These are phyloP conservation scores for Apiotrichum montevideense DNA, from an alignment of 1,284 basidiomycete species.

Conservation along the genomic window DNA sequence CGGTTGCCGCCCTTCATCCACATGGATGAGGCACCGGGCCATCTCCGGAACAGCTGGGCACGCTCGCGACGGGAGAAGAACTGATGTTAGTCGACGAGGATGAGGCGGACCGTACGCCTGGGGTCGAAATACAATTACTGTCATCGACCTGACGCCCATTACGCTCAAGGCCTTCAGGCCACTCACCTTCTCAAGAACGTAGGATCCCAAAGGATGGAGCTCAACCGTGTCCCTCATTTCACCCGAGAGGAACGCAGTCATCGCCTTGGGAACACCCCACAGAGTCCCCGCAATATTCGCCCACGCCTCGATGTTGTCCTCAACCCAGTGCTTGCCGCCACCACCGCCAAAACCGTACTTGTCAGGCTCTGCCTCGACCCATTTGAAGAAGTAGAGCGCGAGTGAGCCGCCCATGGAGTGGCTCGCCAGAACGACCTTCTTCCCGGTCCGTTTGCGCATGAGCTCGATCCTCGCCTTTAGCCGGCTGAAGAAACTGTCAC, in stretches of 20 bases:
- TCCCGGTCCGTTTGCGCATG: conserved; percentile 63
- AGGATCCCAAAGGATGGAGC: conserved; percentile 51
- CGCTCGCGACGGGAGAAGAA: conserved; percentile 90
- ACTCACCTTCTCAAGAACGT: conserved; percentile 51
- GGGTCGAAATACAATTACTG: too few relatives aligned
- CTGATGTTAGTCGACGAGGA: conserved; percentile 4
- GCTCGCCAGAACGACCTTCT: conserved; percentile 79
- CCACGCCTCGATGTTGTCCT: conserved; percentile 74
- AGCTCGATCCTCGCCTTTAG: conserved; percentile 81
- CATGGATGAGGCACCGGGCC: conserved; percentile 91
- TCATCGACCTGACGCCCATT: too few relatives aligned
- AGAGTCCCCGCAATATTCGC: conserved; percentile 83
- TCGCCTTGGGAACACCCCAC: conserved; percentile 74
- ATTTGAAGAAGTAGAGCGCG: conserved; percentile 59
- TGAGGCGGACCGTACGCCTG: too few relatives aligned
- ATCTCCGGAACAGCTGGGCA: conserved; percentile 83
- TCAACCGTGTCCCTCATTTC: conserved; percentile 97
- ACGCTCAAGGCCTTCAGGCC: not conserved
- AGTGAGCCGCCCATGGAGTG: conserved; percentile 80
- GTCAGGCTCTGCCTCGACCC: conserved; percentile 73
- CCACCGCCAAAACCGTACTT: conserved; percentile 59
- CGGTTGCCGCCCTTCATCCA: conserved; percentile 89
- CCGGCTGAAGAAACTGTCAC: conserved; percentile 87
- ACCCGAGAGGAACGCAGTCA: conserved; percentile 88
- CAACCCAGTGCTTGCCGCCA: conserved; percentile 86